A percentile compares a stretch with the other conserved stretches of the same genome.
phyloP scores from a whole-genome alignment of 1,139 yeast species.

The Trichomonascaceae sp. region DNA sequence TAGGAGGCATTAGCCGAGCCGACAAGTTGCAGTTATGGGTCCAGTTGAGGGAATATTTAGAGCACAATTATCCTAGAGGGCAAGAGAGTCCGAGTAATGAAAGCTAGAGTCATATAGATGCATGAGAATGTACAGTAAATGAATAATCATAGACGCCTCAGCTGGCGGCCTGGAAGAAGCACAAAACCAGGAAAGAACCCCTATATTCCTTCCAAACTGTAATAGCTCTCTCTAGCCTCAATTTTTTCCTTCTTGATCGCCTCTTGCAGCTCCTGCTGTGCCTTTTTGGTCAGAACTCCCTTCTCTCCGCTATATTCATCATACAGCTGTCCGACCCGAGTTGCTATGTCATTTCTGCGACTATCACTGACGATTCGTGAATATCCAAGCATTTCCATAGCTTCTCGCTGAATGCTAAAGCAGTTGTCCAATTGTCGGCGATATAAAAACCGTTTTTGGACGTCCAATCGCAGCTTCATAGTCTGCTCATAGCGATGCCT shows the following conservation, averaged over 20 bases:
- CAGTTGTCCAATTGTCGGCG: slow-evolving; percentile 23
- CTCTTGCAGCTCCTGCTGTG: slow-evolving; percentile 17
- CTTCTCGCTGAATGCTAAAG: slow-evolving; percentile 31
- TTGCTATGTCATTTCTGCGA: slow-evolving; percentile 27
- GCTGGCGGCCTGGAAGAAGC: no score
- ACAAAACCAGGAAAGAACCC: neutral
- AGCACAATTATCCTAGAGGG: slow-evolving; percentile 10
- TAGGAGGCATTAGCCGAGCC: slow-evolving; percentile 44
- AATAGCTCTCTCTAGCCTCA: neutral
- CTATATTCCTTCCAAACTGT: neutral
- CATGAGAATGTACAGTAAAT: no score
- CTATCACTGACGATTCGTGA: slow-evolving; percentile 23
- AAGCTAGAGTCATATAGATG: no score
- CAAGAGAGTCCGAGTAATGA: neutral
- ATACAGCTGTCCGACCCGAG: slow-evolving; percentile 33
- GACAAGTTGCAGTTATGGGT: slow-evolving; percentile 49
- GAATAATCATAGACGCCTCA: no score
- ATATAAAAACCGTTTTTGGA: slow-evolving; percentile 3
- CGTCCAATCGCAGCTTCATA: slow-evolving; percentile 7
- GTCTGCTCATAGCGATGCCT: slow-evolving; percentile 9
- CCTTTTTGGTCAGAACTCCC: slow-evolving; percentile 21
- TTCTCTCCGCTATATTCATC: slow-evolving; percentile 27
- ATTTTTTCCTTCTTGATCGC: slow-evolving; percentile 18
- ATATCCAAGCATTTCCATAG: slow-evolving; percentile 32
- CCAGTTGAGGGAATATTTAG: slow-evolving; percentile 26